Conservation (phyloP, 176 grass and related monocot genomes). For the Bonia amplexicaulis region DNA sequence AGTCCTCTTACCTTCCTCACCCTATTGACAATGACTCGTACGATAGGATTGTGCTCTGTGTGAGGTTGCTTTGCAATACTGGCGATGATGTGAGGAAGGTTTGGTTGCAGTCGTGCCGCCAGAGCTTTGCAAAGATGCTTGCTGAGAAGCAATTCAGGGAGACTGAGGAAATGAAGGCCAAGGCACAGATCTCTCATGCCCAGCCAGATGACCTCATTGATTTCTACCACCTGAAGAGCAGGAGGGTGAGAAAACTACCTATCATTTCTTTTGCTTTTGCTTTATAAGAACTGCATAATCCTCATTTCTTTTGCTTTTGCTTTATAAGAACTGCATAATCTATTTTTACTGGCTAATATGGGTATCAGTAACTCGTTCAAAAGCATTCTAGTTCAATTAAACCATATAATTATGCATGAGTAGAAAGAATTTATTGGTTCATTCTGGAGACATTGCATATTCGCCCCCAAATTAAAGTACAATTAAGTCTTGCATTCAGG, state of each 20-base stretch:
- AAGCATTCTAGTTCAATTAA: not conserved
- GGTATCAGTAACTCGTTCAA: not conserved
- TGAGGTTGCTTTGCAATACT: conserved; percentile 60
- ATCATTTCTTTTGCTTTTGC: not conserved
- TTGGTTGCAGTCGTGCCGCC: conserved; percentile 52
- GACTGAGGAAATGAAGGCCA: conserved; percentile 55
- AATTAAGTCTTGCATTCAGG: not conserved
- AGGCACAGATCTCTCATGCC: conserved; percentile 55
- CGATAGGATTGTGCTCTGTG: conserved; percentile 55
- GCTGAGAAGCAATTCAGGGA: conserved; percentile 68
- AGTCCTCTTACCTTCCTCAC: conserved; percentile 48
- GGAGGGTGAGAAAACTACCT: conserved; percentile 35
- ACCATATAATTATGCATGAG: not conserved
- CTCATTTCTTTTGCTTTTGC: too few species aligned
- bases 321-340: not conserved
- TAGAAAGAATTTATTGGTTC: not conserved
- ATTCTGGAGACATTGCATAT: not conserved
- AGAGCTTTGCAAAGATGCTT: conserved; percentile 62
- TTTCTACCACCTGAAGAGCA: conserved; percentile 71
- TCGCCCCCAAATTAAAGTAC: not conserved
- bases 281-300: not conserved
- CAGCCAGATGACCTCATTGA: conserved; percentile 78
- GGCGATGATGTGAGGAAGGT: conserved; percentile 56
- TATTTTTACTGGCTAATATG: not conserved
- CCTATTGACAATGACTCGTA: conserved; percentile 54